These are phyloP conservation scores for Paralagenidium karlingii DNA, from an alignment of 352 stramenopile species.

Conservation along the genomic window DNA sequence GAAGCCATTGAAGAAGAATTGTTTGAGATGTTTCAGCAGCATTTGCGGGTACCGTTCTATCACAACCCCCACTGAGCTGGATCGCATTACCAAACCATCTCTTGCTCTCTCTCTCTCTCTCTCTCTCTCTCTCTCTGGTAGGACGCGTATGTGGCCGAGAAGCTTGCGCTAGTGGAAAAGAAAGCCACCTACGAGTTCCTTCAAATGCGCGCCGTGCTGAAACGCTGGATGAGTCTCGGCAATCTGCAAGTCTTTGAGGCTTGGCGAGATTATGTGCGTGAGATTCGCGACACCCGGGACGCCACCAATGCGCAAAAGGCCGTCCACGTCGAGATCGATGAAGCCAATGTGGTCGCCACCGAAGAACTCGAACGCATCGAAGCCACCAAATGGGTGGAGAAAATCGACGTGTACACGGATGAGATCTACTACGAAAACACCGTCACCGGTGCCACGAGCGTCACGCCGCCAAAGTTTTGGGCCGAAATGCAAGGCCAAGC, in stretches of 20 bases:
- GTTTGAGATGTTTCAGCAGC: conserved; percentile 23
- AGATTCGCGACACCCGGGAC: too few species aligned
- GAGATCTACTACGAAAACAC: conserved; percentile 49
- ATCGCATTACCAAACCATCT: too few species aligned
- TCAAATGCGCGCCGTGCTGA: conserved; percentile 38
- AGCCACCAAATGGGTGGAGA: conserved; percentile 30
- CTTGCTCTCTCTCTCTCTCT: too few species aligned
- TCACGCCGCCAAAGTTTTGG: conserved; percentile 37
- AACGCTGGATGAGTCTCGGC: conserved; percentile 35
- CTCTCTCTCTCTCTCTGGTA: too few species aligned
- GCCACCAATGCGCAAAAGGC: conserved; percentile 17
- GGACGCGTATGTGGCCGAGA: conserved; percentile 33
- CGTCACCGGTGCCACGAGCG: conserved; percentile 28
- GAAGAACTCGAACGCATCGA: conserved; percentile 31
- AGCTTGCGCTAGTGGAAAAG: conserved; percentile 23
- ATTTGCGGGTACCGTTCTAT: too few species aligned
- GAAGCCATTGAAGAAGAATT: conserved; percentile 26
- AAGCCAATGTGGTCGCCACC: conserved; percentile 32
- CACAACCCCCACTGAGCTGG: too few species aligned
- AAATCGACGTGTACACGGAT: conserved; percentile 54
- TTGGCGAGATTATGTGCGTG: conserved; percentile 44
- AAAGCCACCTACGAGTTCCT: conserved; percentile 43
- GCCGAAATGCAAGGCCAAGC: conserved; percentile 32
- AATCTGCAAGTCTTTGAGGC: conserved; percentile 40
- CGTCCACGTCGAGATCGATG: conserved; percentile 16